These are phyloP conservation scores for Aspergillus uvarum DNA, from an alignment of 2,329 filamentous ascomycete species.

Conservation along the genomic window DNA sequence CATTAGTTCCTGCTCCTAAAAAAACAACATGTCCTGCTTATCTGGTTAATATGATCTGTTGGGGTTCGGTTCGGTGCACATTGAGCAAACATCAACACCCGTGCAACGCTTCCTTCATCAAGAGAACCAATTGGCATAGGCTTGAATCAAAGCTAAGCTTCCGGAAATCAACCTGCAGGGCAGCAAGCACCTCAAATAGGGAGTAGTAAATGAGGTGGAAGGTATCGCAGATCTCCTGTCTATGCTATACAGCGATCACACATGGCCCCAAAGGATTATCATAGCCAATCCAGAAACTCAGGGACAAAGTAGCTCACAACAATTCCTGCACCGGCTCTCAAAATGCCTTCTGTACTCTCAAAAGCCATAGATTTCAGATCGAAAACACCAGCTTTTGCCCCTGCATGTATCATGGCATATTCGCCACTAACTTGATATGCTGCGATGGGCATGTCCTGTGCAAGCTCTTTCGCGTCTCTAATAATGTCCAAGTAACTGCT, in stretches of 20 bases:
- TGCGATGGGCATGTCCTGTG: conserved; percentile 84
- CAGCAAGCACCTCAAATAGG: too few species aligned
- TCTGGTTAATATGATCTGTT: too few species aligned
- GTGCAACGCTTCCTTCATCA: too few species aligned
- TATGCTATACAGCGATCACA: not conserved
- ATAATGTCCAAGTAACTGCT: conserved; percentile 97
- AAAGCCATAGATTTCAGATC: conserved; percentile 93
- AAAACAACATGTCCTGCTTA: too few species aligned
- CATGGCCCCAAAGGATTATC: conserved; percentile 8
- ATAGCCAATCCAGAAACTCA: conserved; percentile 65
- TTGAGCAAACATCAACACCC: too few species aligned
- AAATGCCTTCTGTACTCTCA: conserved; percentile 88
- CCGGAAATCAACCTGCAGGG: too few species aligned
- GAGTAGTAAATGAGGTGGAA: too few species aligned
- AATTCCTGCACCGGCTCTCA: conserved; percentile 89
- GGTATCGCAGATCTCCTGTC: not conserved
- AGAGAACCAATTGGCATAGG: too few species aligned
- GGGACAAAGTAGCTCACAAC: conserved; percentile 94
- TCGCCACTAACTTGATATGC: conserved; percentile 98
- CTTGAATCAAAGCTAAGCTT: too few species aligned
- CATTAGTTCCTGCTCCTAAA: too few species aligned
- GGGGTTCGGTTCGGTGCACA: too few species aligned
- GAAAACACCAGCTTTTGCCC: conserved; percentile 92
- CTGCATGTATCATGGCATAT: conserved; percentile 97
- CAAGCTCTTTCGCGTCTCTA: conserved; percentile 92